These are phyloP conservation scores for Aspergillus indologenus DNA, from an alignment of 495 filamentous ascomycete species.

Conservation along the genomic window DNA sequence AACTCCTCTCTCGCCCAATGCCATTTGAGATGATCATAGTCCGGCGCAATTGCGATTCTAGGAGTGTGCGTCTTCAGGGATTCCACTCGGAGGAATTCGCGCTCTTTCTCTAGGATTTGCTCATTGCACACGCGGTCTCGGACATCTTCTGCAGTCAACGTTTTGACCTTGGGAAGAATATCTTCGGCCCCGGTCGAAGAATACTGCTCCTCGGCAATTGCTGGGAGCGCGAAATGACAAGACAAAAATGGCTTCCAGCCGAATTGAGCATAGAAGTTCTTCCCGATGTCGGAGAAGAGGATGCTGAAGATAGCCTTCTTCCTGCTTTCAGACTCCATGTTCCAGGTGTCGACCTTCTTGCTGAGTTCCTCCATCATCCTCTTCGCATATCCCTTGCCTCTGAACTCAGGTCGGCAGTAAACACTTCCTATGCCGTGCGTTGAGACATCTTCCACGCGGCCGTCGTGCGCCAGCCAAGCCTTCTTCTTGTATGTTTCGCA, in stretches of 20 bases:
- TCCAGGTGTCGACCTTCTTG: slow-evolving; percentile 50
- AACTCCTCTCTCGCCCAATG: slow-evolving; percentile 86
- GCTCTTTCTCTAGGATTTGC: slow-evolving; percentile 28
- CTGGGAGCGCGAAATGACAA: slow-evolving; percentile 63
- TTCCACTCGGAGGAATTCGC: slow-evolving; percentile 29
- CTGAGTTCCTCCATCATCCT: slow-evolving; percentile 62
- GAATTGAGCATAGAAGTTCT: slow-evolving; percentile 77
- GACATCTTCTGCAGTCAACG: slow-evolving; percentile 30
- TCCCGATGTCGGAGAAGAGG: slow-evolving; percentile 93
- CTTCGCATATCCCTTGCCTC: slow-evolving; percentile 76
- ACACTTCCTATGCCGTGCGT: slow-evolving; percentile 84
- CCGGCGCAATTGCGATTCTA: slow-evolving; percentile 67
- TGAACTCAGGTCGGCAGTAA: slow-evolving; percentile 68
- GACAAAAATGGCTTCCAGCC: slow-evolving; percentile 78
- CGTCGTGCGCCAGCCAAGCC: slow-evolving; percentile 53
- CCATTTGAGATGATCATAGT: slow-evolving; percentile 73
- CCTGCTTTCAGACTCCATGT: slow-evolving; percentile 39
- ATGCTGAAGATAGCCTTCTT: slow-evolving; percentile 59
- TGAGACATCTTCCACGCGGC: slow-evolving; percentile 59
- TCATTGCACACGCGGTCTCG: slow-evolving; percentile 36
- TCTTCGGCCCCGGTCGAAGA: slow-evolving; percentile 11
- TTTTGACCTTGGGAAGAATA: slow-evolving; percentile 21
- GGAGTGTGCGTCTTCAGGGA: slow-evolving; percentile 33
- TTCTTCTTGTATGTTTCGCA: slow-evolving; percentile 83
- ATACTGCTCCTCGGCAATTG: slow-evolving; percentile 29